A percentile compares a stretch with the other conserved stretches of the same genome.
Evolutionary conservation across 169 alveolate species (phyloP).

Genomic region (Plasmodium vinckei): DNA sequence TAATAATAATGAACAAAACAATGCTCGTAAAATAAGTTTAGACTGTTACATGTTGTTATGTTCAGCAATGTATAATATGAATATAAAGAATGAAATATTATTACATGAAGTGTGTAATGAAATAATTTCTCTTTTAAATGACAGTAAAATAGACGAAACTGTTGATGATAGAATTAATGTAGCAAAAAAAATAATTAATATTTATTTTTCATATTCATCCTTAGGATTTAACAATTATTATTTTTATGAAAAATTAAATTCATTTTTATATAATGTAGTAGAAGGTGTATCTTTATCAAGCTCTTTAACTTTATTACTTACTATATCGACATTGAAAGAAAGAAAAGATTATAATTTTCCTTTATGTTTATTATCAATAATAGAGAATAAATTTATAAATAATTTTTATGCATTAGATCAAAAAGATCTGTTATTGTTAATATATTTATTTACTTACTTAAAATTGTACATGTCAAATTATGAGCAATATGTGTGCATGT

Average conservation of each 20-base stretch:
- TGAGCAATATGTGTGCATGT: conserved; percentile 27
- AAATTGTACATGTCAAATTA: conserved; percentile 38
- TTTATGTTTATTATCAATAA: conserved; percentile 39
- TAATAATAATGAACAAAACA: neutral
- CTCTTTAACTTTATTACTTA: conserved; percentile 38
- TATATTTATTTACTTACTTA: conserved; percentile 47
- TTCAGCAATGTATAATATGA: conserved; percentile 21
- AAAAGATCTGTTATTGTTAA: conserved; percentile 45
- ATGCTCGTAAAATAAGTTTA: neutral
- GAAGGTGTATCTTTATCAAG: conserved; percentile 19
- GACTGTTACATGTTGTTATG: conserved; percentile 27
- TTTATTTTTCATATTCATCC: conserved; percentile 46
- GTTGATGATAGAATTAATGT: conserved; percentile 1
- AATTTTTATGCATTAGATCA: conserved; percentile 49
- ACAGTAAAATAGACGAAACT: neutral
- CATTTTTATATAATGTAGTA: conserved; percentile 27
- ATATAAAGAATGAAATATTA: conserved; percentile 12
- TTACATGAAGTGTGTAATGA: conserved; percentile 32
- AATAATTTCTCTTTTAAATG: conserved; percentile 5
- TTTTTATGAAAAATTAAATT: conserved; percentile 59
- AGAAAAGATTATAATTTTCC: conserved; percentile 49
- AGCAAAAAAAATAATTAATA: conserved; percentile 58
- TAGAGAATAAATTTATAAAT: conserved; percentile 41
- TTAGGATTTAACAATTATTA: conserved; percentile 35
- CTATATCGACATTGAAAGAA: conserved; percentile 45